Base-by-base conservation (phyloP, 768 basidiomycete genomes). In the Russula earlei region DNA sequence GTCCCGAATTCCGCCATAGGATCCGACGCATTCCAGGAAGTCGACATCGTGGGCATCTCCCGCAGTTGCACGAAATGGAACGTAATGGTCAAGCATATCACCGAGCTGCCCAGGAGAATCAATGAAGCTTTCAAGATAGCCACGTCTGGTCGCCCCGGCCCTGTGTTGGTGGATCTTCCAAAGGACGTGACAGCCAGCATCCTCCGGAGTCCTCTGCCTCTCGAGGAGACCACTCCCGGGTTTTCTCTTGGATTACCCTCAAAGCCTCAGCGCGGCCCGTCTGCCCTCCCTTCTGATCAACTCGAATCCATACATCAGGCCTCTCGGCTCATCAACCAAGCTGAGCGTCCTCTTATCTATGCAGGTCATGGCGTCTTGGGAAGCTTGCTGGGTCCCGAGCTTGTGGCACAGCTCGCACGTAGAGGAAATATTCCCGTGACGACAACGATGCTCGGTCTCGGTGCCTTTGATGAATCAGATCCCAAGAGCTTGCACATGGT, bases 111-210 rank as follows among this genome's bases (percentile, higher is more conserved):
- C 12, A 77, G 95, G 42, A 79, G 96, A 56, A 95, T 98, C 67
- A 98, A 97, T 68, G 96, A 99, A 70, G 96, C 96, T 0, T 98
- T 99, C 82, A 96, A 97, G 71, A 98, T 99, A 61, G 96, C 96
- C 12, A 94, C 91, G 0, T 90, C 92, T 6, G 96, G 96, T 1
- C 84, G 96, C 31, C 96, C 96, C 0, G 96, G 96, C 0, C 96
- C 96, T 47, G 96, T 98, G 47, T 84, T 99, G 59, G 94, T 99
- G 58, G 96, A 99, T 67, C 77, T 99, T 19, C 96, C 96, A n/a
- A 99, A 99, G 71, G 96, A 99, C 70, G 83, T 99, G 49, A 99
- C 96, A 0, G 96, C 96, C 2, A 83, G 86, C 33, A 85, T 96
- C 64, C 80, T 98, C 42, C 84, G 85, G 55, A 83, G 83, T 0